Base-by-base conservation (phyloP, 2,329 filamentous ascomycete species). In the Alternaria rosae region DNA sequence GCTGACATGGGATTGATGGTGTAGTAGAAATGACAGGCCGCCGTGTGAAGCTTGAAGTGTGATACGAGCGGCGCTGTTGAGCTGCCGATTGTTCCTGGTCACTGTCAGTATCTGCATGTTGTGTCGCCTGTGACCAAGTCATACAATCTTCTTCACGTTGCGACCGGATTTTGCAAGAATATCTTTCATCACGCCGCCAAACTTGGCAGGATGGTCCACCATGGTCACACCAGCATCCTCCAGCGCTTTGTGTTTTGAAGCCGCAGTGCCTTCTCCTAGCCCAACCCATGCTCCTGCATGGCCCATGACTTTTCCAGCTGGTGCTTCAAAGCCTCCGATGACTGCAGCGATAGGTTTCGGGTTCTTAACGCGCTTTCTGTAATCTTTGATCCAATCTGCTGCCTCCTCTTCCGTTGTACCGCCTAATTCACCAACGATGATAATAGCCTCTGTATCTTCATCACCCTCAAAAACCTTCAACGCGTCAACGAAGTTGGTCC, bases 291-390 rank as follows among this genome's bases (percentile, higher is more conserved):
- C 92, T 44, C 92, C 92, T 10, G 91, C 90, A 76, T 94, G 92
- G 10, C 92, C 92, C 91, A 94, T 93, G 44, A 92, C 85, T 21
- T 86, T 85, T 13, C 88, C 88, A 15, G 83, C 81, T 6, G 85
- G 85, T n/a, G 89, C 89, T 64, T 87, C 80, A 50, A 89, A 80
- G 5, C 92, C 91, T 28, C 87, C 91, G 26, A 94, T 83, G 6
- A 93, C 82, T 48, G 89, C 91, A 72, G 90, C 88, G 45, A 94
- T 91, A 0, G 92, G 91, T 87, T 93, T 93, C 0, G 89, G 89
- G 55, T 87, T 85, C 26, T 80, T 69, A 4, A 82, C 83, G 35
- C 86, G 83, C 60, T 81, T 82, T 30, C 82, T 83, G 74, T 93
- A 93, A 15, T 89, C 86, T 60, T 79, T 85, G 65, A 93, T 91